These are phyloP conservation scores for Ustulina deusta DNA, from an alignment of 2,329 filamentous ascomycete genomes.

Conservation along the genomic window DNA sequence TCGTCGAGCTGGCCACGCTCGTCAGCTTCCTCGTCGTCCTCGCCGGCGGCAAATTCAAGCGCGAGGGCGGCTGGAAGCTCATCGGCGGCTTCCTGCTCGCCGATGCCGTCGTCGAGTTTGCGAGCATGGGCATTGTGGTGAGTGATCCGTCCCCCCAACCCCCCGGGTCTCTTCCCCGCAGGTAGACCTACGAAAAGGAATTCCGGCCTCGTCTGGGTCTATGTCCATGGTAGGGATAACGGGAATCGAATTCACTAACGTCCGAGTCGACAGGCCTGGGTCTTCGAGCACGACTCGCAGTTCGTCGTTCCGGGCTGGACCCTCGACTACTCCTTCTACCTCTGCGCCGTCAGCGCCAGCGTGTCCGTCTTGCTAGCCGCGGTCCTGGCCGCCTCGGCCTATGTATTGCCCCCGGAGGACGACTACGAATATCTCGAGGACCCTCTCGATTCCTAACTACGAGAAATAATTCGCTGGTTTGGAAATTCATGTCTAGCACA, in stretches of 20 bases:
- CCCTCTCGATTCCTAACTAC: slow-evolving; percentile 55
- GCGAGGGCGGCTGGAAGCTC: slow-evolving; percentile 86
- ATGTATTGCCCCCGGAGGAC: slow-evolving; percentile 80
- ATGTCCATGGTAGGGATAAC: too few species aligned
- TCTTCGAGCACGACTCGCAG: slow-evolving; percentile 84
- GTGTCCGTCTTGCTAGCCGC: slow-evolving; percentile 65
- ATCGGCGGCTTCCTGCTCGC: slow-evolving; percentile 73
- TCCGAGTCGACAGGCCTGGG: slow-evolving; percentile 72
- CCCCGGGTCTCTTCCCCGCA: background rate
- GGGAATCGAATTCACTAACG: background rate
- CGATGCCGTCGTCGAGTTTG: slow-evolving; percentile 76
- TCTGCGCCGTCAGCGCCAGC: slow-evolving; percentile 70
- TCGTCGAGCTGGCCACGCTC: slow-evolving; percentile 84
- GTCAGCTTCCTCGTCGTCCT: slow-evolving; percentile 84
- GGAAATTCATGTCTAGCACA: background rate
- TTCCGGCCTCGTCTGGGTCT: too few species aligned
- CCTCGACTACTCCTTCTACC: slow-evolving; percentile 82
- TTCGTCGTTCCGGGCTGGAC: slow-evolving; percentile 85
- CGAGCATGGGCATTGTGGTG: slow-evolving; percentile 86
- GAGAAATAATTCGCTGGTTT: background rate
- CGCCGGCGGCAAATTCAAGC: slow-evolving; percentile 80
- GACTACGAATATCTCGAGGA: slow-evolving; percentile 80
- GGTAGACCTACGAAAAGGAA: background rate
- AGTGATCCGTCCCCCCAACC: slow-evolving; percentile 53
- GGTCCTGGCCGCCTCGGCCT: slow-evolving; percentile 74